A percentile compares a stretch with the other conserved stretches of the same genome.
Evolutionary conservation across 345 rosid species (phyloP).

Genomic region (Cochlearia excelsa): DNA sequence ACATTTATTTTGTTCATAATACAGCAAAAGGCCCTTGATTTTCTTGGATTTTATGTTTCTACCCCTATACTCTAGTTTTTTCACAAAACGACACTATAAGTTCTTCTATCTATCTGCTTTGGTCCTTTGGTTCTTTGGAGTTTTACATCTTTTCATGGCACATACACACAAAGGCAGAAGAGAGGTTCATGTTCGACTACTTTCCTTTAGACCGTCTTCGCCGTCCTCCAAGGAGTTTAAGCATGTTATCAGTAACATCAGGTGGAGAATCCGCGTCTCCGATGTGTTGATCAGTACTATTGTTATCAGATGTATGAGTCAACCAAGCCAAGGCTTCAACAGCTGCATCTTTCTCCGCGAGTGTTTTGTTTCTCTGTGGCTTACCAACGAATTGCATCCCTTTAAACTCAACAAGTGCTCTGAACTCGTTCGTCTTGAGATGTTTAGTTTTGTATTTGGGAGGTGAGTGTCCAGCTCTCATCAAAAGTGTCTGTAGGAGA

Average conservation of each 20-base stretch:
- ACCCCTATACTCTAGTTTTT: not conserved
- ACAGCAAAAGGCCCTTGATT: no score
- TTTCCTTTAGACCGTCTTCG: slow-evolving; percentile 41
- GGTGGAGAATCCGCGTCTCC: slow-evolving; percentile 42
- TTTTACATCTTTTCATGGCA: not conserved
- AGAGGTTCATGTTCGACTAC: slow-evolving; percentile 4
- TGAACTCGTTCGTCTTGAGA: slow-evolving; percentile 85
- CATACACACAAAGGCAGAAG: not conserved
- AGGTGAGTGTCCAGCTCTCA: slow-evolving; percentile 98
- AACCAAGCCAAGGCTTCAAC: slow-evolving; percentile 96
- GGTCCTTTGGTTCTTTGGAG: not conserved
- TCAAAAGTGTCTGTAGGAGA: slow-evolving; percentile 83
- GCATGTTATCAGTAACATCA: slow-evolving; percentile 95
- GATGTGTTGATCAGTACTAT: slow-evolving; percentile 35
- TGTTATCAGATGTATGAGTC: slow-evolving; percentile 63
- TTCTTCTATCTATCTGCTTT: not conserved
- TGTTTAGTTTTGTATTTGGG: slow-evolving; percentile 95
- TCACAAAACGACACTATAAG: not conserved
- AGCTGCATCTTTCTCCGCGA: slow-evolving; percentile 96
- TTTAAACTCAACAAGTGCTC: slow-evolving; percentile 91
- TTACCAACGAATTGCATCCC: slow-evolving; percentile 98
- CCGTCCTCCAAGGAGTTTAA: slow-evolving; percentile 80
- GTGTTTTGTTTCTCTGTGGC: slow-evolving; percentile 86
- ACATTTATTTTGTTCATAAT: no score
- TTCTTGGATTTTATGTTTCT: slow-evolving; percentile 10